phyloP scores from a whole-genome alignment of 805 yeast species.

The Saturnispora saitoi region DNA sequence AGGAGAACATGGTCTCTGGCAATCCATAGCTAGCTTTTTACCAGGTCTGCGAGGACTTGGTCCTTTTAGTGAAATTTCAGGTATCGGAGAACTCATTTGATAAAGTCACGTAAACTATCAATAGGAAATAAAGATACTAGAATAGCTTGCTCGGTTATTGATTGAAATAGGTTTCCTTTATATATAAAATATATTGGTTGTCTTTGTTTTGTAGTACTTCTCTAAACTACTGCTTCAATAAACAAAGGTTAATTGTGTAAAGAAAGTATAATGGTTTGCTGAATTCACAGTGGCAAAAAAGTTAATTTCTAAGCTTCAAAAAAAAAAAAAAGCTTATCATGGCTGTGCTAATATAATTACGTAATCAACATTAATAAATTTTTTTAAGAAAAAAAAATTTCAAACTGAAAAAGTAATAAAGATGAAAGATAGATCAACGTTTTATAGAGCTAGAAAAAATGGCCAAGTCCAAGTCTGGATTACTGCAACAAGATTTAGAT shows the following conservation, averaged over 20 bases:
- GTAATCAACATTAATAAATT: neutral
- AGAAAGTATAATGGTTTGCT: neutral
- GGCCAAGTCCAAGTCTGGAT: constrained; percentile 15
- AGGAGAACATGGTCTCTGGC: constrained; percentile 1
- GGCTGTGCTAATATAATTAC: neutral
- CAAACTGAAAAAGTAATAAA: neutral
- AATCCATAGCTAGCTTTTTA: neutral
- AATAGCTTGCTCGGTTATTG: neutral
- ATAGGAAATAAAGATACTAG: neutral
- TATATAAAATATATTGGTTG: neutral
- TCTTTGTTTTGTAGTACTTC: neutral
- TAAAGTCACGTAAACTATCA: neutral
- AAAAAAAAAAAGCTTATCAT: neutral
- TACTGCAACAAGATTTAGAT: constrained; percentile 35
- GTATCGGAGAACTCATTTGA: constrained; percentile 14
- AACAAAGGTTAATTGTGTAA: neutral
- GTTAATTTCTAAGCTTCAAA: neutral
- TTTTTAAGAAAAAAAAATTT: neutral
- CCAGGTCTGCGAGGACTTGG: constrained; percentile 9
- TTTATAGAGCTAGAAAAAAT: neutral
- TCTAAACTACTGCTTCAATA: neutral
- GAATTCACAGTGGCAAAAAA: constrained; percentile 1
- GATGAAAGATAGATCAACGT: neutral
- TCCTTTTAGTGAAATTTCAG: constrained; percentile 8
- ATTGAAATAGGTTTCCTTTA: neutral